Base-by-base conservation (phyloP, 139 green algal species). In the Coccomyxa sp. region DNA sequence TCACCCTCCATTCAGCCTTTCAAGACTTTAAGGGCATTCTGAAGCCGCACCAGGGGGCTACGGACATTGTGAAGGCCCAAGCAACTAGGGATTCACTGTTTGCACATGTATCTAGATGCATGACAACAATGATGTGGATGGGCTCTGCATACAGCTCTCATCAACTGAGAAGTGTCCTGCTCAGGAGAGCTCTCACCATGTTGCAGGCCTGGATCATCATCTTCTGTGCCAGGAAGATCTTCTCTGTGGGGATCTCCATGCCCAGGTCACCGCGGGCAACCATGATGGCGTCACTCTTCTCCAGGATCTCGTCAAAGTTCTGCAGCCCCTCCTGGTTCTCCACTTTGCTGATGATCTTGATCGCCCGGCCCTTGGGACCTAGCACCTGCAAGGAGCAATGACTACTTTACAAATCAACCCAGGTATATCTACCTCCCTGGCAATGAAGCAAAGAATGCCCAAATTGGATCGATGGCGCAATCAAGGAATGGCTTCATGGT, bases 151-250 rank as follows among this genome's bases (percentile, higher is more conserved):
- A n/a, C n/a, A n/a, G n/a, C n/a, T n/a, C n/a, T n/a, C n/a, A n/a
- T n/a, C n/a, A n/a, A n/a, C n/a, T n/a, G n/a, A n/a, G n/a, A n/a
- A n/a, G n/a, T n/a, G n/a, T n/a, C n/a, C n/a, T n/a, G n/a, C n/a
- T n/a, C n/a, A n/a, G n/a, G n/a, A n/a, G n/a, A n/a, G 12, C 29
- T 75, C 84, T 77, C 22, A 86, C 85, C 81, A 92, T 89, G 89
- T 98, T 98, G 88, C 93, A 97, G 80, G 97, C 96, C 70, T 96
- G 93, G 84, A 98, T 98, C 93, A 98, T 98, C 85, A 97, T 93
- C 89, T 99, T 99, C 86, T 99, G 95, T 9, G 93, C 95, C 76
- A 99, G 89, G 88, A 99, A 99, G 81, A 99, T 98, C 90, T 98
- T 99, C 76, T 99, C 96, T 4, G 97, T 97, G 44, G 95, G 94